A percentile compares a stretch with the other conserved stretches of the same genome.
Evolutionary conservation across 2,329 filamentous ascomycete species (phyloP).

Genomic region (Colletotrichum sidae): DNA sequence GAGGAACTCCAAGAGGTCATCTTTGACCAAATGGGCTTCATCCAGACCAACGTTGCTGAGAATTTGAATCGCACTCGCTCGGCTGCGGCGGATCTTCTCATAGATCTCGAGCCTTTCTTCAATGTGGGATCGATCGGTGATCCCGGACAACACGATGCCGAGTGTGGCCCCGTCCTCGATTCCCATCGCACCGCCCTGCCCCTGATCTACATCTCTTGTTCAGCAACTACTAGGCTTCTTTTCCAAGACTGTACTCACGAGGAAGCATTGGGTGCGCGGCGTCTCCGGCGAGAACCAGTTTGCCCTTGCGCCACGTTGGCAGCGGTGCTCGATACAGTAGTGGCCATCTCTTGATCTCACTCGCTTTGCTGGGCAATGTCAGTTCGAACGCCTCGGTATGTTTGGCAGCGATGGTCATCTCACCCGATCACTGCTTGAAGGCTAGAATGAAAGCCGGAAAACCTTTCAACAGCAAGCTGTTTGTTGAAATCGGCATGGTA

Average conservation of each 20-base stretch:
- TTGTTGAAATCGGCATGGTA: conserved; percentile 41
- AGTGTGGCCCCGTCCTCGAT: conserved; percentile 51
- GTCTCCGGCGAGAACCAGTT: conserved; percentile 49
- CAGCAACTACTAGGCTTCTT: background rate
- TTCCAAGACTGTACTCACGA: conserved; percentile 40
- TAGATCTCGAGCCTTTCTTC: conserved; percentile 42
- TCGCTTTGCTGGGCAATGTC: conserved; percentile 44
- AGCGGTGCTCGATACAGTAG: conserved; percentile 49
- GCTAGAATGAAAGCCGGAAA: conserved; percentile 44
- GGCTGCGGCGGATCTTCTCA: conserved; percentile 41
- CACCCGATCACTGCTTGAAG: conserved; percentile 45
- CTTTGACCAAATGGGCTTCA: conserved; percentile 43
- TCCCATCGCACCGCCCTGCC: conserved; percentile 50
- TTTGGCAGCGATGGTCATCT: background rate
- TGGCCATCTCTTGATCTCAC: conserved; percentile 49
- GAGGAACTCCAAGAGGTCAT: conserved; percentile 45
- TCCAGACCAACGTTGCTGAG: conserved; percentile 52
- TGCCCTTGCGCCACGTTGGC: conserved; percentile 46
- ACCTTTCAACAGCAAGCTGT: conserved; percentile 42
- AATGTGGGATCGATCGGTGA: conserved; percentile 39
- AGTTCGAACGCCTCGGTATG: background rate
- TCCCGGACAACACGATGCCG: conserved; percentile 43
- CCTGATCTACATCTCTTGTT: conserved; percentile 46
- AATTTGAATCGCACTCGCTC: conserved; percentile 51
- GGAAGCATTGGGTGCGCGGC: conserved; percentile 53